Percentiles rank a stretch among this genome's conserved stretches.
Evolutionary conservation across 2,329 filamentous ascomycete genomes (phyloP).

Genomic region (Chaetomium sp.): DNA sequence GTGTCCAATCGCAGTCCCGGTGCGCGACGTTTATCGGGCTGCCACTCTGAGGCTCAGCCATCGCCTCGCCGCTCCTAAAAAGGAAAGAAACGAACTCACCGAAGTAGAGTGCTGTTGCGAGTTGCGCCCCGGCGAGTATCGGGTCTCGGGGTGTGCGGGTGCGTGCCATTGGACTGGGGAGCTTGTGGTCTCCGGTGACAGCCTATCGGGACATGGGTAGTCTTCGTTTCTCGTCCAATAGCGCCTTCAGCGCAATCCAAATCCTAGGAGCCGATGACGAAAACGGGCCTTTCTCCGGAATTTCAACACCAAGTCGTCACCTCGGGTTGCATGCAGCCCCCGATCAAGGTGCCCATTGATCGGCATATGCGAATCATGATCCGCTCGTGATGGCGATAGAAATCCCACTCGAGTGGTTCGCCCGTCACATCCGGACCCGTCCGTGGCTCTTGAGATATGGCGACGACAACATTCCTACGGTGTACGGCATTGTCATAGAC

Average conservation of each 20-base stretch:
- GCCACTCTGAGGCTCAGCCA: background rate
- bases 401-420: background rate
- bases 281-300: slow-evolving; percentile 15
- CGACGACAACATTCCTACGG: background rate
- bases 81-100: slow-evolving; percentile 5
- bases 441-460: too few species aligned
- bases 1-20: background rate
- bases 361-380: slow-evolving; percentile 9
- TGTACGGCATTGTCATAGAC: background rate
- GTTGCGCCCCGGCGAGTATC: slow-evolving; percentile 15
- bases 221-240: slow-evolving; percentile 32
- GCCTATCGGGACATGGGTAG: slow-evolving; percentile 8
- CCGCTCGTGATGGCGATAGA: background rate
- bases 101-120: slow-evolving; percentile 10
- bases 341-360: slow-evolving; percentile 1
- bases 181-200: background rate
- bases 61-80: background rate
- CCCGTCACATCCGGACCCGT: too few species aligned
- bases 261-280: slow-evolving; percentile 13
- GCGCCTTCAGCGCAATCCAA: slow-evolving; percentile 18
- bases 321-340: slow-evolving; percentile 2
- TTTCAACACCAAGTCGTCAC: slow-evolving; percentile 11
- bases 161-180: background rate
- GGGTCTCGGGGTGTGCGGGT: background rate
- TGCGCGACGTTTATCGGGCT: too few species aligned